Conservation (phyloP, 805 yeast genomes). For the Candida dajiaensis region DNA sequence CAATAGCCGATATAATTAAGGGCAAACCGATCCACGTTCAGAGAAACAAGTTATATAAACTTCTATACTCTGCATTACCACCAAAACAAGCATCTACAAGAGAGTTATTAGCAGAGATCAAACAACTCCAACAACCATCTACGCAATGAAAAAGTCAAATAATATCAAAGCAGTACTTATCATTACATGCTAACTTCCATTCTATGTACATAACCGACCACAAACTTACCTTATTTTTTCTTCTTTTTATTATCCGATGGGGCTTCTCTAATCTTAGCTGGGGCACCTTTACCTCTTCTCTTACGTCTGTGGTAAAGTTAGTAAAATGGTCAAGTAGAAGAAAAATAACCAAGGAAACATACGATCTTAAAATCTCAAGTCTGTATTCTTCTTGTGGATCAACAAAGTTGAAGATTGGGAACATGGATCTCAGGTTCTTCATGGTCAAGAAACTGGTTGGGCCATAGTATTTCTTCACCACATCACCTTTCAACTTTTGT, state of each 20-base stretch:
- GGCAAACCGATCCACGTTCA: slow-evolving; percentile 42
- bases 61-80: slow-evolving; percentile 50
- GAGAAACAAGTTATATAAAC: slow-evolving; percentile 41
- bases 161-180: background rate
- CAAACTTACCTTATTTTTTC: slow-evolving; percentile 24
- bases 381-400: slow-evolving; percentile 71
- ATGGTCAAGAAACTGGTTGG: slow-evolving; percentile 63
- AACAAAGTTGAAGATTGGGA: slow-evolving; percentile 42
- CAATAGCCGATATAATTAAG: slow-evolving; percentile 34
- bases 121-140: background rate
- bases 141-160: background rate
- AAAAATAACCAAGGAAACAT: background rate
- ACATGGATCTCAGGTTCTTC: slow-evolving; percentile 50
- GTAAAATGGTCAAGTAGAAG: background rate
- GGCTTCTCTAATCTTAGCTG: slow-evolving; percentile 59
- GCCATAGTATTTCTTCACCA: slow-evolving; percentile 68
- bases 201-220: slow-evolving; percentile 10
- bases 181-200: background rate
- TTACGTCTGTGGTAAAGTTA: slow-evolving; percentile 39
- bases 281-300: slow-evolving; percentile 88
- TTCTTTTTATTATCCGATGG: slow-evolving; percentile 34
- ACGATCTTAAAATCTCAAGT: slow-evolving; percentile 30
- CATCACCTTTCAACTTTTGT: slow-evolving; percentile 65
- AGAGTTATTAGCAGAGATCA: slow-evolving; percentile 4
- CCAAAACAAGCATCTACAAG: slow-evolving; percentile 13